These are phyloP conservation scores for Neofusicoccum kwambonambiense DNA, from an alignment of 2,329 filamentous ascomycete species.

Conservation along the genomic window DNA sequence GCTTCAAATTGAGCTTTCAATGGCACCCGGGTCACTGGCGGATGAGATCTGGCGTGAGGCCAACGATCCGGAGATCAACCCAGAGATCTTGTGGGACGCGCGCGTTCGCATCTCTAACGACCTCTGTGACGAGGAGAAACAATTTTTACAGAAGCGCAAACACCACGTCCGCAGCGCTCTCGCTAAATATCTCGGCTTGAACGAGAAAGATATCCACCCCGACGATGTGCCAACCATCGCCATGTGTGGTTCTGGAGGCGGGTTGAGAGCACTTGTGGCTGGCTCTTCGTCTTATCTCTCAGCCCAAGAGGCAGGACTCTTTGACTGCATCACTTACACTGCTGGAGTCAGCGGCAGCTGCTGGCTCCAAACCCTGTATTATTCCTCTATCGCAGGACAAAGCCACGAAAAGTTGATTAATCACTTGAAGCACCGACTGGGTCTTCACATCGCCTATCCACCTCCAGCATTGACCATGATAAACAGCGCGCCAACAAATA, in stretches of 20 bases:
- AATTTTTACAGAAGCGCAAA: conserved; percentile 69
- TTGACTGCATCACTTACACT: conserved; percentile 93
- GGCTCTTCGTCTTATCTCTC: conserved; percentile 85
- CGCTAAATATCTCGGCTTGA: conserved; percentile 75
- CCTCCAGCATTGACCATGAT: conserved; percentile 78
- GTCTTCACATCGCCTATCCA: conserved; percentile 89
- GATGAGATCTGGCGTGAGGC: conserved; percentile 94
- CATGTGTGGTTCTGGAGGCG: conserved; percentile 91
- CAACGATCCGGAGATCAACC: conserved; percentile 77
- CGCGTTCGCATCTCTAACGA: conserved; percentile 77
- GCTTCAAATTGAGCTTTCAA: conserved; percentile 81
- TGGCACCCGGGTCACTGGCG: conserved; percentile 82
- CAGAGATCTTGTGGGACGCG: conserved; percentile 82
- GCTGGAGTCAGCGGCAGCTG: conserved; percentile 94
- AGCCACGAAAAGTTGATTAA: conserved; percentile 70
- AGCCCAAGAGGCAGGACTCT: conserved; percentile 79
- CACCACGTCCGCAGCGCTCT: conserved; percentile 69
- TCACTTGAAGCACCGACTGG: conserved; percentile 81
- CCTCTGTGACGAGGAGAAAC: conserved; percentile 79
- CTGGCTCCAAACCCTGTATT: conserved; percentile 87
- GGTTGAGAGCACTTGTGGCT: conserved; percentile 83
- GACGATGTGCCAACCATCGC: conserved; percentile 93
- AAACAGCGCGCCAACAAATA: conserved; percentile 88
- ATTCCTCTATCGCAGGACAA: conserved; percentile 72
- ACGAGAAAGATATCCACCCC: conserved; percentile 79